Evolutionary conservation across 495 filamentous ascomycete species (phyloP).

Genomic region (Neurospora cerealis): DNA sequence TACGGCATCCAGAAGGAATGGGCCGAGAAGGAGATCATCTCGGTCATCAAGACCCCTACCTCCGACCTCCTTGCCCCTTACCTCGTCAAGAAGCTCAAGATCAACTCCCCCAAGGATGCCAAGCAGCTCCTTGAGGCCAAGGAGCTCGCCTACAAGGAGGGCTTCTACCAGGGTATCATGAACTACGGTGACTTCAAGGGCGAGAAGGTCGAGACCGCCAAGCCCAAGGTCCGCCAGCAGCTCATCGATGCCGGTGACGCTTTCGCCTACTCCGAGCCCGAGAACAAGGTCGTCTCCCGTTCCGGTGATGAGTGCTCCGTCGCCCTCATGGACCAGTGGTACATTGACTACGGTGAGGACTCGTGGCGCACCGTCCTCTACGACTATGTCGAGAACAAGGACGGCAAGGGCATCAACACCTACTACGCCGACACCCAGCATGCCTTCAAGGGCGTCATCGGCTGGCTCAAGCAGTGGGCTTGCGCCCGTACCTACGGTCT

Average conservation of each 20-base stretch:
- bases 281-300: slow-evolving; percentile 74
- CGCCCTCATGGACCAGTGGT: slow-evolving; percentile 93
- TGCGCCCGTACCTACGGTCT: slow-evolving; percentile 87
- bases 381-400: slow-evolving; percentile 55
- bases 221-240: slow-evolving; percentile 72
- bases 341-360: slow-evolving; percentile 87
- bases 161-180: slow-evolving; percentile 95
- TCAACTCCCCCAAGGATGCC: slow-evolving; percentile 86
- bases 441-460: slow-evolving; percentile 70
- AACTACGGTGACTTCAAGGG: slow-evolving; percentile 81
- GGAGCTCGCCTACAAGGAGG: slow-evolving; percentile 92
- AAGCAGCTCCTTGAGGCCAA: slow-evolving; percentile 89
- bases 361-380: slow-evolving; percentile 63
- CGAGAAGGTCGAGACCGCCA: slow-evolving; percentile 71
- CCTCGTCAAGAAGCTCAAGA: slow-evolving; percentile 88
- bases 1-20: slow-evolving; percentile 96
- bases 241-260: slow-evolving; percentile 72
- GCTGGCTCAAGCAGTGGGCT: slow-evolving; percentile 94
- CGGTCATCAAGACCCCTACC: slow-evolving; percentile 82
- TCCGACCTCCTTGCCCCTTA: slow-evolving; percentile 76
- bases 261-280: slow-evolving; percentile 88
- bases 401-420: slow-evolving; percentile 59
- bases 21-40: slow-evolving; percentile 77
- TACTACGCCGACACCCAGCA: slow-evolving; percentile 73
- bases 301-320: slow-evolving; percentile 73